Base-by-base conservation (phyloP, 148 eudicot species). In the Chenopodium berlandieri region DNA sequence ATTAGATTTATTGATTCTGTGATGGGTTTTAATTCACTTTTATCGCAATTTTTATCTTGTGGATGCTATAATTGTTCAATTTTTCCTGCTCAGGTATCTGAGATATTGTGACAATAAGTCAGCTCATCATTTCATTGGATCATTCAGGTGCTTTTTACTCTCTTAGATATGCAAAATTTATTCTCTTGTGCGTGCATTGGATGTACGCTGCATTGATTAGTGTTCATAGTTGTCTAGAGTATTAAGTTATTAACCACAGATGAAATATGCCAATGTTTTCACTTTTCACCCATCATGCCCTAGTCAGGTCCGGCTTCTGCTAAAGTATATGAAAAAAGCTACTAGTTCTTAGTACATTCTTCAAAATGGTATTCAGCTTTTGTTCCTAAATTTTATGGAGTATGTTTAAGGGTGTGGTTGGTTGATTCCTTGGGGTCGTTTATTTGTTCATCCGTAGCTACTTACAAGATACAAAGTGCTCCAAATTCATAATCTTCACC, bases 1-100 rank as follows among this genome's bases (percentile, higher is more conserved):
- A 12, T 7, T 17, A 56, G 20, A 37, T 68, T 71, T 32, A 6
- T 71, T 80, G 17, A 13, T 11, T 58, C 9, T 27, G 76, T 60
- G 1, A 65, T 23, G 8, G 14, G n/a, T 40, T 32, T 16, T 63
- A 27, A 25, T 72, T 10, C 22, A 19, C 58, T n/a, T 10, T 12
- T 3, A 50, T 16, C 22, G 27, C 34, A 7, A 7, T 47, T 16
- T 77, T 78, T 7, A 16, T 66, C 16, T 22, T 20, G 0, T 47
- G 44, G 46, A 3, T 48, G 69, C 8, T 40, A 20, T 76, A 71
- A 20, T 77, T 40, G n/a, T 9, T 32, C 20, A 2, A 31, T 7
- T 16, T 50, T 76, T 14, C 46, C 30, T 47, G n/a, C 83, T 83
- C 90, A 93, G 94, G 91, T 91, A 27, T 91, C 89, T 62, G 93